These are phyloP conservation scores for Fusarium kyushuense DNA, from an alignment of 2,329 filamentous ascomycete species.

Conservation along the genomic window DNA sequence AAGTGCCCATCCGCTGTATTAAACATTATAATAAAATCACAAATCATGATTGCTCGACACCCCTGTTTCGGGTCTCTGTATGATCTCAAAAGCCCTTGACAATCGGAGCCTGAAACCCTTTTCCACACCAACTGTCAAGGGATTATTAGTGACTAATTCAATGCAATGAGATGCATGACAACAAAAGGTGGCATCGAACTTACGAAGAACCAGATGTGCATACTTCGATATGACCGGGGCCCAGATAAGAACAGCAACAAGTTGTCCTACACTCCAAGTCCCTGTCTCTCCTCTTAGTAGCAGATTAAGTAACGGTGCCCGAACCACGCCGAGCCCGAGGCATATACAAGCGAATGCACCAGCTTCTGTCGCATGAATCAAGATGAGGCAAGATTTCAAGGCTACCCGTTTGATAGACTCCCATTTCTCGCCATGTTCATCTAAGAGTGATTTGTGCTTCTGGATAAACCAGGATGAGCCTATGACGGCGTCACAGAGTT, in stretches of 20 bases:
- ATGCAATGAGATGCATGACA: too few relatives aligned
- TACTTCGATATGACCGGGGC: slow-evolving; percentile 26
- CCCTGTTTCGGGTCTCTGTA: neutral
- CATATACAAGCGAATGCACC: slow-evolving; percentile 2
- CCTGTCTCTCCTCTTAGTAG: slow-evolving; percentile 1
- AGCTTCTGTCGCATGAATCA: neutral
- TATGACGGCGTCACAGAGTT: neutral
- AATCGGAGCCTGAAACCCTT: slow-evolving; percentile 5
- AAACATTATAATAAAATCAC: too few relatives aligned
- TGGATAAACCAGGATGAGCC: neutral
- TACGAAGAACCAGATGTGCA: slow-evolving; percentile 19
- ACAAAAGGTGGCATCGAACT: neutral
- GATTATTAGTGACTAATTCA: neutral
- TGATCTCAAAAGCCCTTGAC: slow-evolving; percentile 1
- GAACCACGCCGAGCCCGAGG: neutral
- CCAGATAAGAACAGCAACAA: slow-evolving; percentile 23
- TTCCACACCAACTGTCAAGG: slow-evolving; percentile 12
- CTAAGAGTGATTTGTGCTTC: neutral
- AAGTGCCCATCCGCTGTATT: too few relatives aligned
- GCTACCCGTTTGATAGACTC: neutral
- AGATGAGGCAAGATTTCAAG: fast-evolving
- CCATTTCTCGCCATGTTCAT: neutral
- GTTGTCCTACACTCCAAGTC: slow-evolving; percentile 24
- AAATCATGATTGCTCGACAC: too few relatives aligned
- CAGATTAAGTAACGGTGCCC: neutral